Evolutionary conservation across 768 basidiomycete genomes (phyloP).

Genomic region (Kwoniella botswanensis): DNA sequence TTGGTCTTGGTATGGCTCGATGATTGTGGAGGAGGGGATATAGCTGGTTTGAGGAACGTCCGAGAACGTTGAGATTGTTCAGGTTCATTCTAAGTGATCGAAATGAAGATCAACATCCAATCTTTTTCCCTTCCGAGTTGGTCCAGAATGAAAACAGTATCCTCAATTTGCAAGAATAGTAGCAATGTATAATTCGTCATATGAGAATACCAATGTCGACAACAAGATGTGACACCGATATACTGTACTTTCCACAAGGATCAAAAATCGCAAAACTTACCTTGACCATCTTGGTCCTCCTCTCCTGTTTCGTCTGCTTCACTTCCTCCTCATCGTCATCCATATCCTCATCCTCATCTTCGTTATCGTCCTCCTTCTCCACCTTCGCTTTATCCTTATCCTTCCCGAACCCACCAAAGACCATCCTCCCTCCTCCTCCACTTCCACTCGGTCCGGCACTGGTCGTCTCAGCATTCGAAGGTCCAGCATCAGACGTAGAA

Average conservation of each 20-base stretch:
- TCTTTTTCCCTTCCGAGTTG: too few relatives aligned
- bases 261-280: background rate
- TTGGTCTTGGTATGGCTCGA: background rate
- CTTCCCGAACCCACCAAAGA: conserved; percentile 44
- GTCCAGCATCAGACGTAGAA: background rate
- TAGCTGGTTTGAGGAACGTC: conserved; percentile 19
- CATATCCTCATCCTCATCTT: conserved; percentile 6
- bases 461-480: background rate
- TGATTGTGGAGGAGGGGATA: conserved; percentile 20
- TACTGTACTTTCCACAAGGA: background rate
- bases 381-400: conserved; percentile 23
- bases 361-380: conserved; percentile 22
- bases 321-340: conserved; percentile 6
- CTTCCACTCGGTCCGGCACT: background rate
- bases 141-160: too few relatives aligned
- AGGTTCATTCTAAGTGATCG: conserved; percentile 1
- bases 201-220: too few relatives aligned
- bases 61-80: background rate
- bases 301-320: conserved; percentile 5
- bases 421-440: conserved; percentile 39
- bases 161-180: too few relatives aligned
- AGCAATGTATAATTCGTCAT: too few relatives aligned
- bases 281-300: conserved; percentile 1
- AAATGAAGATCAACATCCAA: too few relatives aligned
- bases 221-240: too few relatives aligned